These are phyloP conservation scores for Biscogniauxia sp. DNA, from an alignment of 2,329 filamentous ascomycete species.

Conservation along the genomic window DNA sequence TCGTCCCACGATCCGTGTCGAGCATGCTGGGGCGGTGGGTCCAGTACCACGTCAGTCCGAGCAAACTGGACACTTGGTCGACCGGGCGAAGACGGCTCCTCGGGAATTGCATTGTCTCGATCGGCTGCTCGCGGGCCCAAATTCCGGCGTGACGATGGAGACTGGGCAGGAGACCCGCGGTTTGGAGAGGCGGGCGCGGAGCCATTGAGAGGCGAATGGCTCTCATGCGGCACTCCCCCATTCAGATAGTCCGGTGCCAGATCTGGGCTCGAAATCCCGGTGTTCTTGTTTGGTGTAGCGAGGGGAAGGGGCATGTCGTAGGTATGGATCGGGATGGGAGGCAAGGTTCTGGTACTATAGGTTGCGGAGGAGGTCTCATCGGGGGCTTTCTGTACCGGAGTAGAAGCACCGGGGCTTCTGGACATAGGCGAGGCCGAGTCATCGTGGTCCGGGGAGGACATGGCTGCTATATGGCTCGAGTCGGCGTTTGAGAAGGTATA, in stretches of 20 bases:
- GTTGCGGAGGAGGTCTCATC: conserved; percentile 23
- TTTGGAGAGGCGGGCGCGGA: conserved; percentile 14
- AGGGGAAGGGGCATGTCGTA: conserved; percentile 22
- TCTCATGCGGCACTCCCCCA: conserved; percentile 33
- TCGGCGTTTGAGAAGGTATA: not conserved
- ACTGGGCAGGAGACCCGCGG: conserved; percentile 16
- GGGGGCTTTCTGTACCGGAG: conserved; percentile 20
- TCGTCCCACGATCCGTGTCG: conserved; percentile 67
- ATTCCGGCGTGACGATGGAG: conserved; percentile 20
- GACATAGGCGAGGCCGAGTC: conserved; percentile 37
- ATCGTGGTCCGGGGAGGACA: conserved; percentile 27
- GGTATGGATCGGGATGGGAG: conserved; percentile 18
- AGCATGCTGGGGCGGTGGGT: conserved; percentile 50
- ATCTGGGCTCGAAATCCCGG: conserved; percentile 11
- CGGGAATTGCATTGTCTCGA: conserved; percentile 18
- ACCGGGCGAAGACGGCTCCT: conserved; percentile 39
- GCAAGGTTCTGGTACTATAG: conserved; percentile 24
- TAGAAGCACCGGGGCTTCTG: conserved; percentile 27
- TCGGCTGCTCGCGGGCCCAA: conserved; percentile 11
- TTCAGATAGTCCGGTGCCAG: conserved; percentile 39
- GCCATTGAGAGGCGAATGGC: conserved; percentile 25
- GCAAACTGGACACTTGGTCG: conserved; percentile 76
- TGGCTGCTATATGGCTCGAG: conserved; percentile 11
- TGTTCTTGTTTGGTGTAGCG: conserved; percentile 21
- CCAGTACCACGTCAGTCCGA: conserved; percentile 49